Base-by-base conservation (phyloP, 371 early-diverging fungal genomes). In the Thermomucor indicae-seudaticae region DNA sequence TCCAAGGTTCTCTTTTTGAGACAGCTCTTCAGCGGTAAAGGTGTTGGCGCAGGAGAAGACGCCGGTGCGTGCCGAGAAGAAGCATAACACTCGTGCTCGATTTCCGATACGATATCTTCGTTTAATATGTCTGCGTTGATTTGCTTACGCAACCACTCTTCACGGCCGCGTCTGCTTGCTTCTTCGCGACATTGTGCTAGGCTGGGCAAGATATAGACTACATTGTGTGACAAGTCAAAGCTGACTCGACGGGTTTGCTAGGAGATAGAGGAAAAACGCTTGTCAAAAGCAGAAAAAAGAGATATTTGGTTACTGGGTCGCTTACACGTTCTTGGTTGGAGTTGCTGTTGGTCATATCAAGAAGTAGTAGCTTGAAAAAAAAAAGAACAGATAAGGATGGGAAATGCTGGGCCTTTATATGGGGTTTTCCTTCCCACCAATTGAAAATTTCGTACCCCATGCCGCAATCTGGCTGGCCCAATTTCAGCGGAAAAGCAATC, bases 171-270 rank as follows among this genome's bases (percentile, higher is more conserved):
- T 42, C 51, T 38, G 35, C 57, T 62, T 8, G 64, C 61, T 43
- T 55, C 59, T 44, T 65, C 55, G 27, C 61, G 57, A 25, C 64
- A 65, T 45, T 75, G 54, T 48, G 68, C 57, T 16, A 60, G 48
- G 6, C 66, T 57, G 34, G 75, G 75, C n/a, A 75, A 57, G 19
- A 68, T 44, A 51, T 75, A 53, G 6, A 75, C 61, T 5, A 40
- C 54, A 43, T 70, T 75, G 47, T 75, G 75, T 14, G 55, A 55
- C 49, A 75, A 51, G 27, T 75, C 75, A 39, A 75, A 75, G 37
- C 71, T 71, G 11, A 75, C 75, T 51, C 75, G 49, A 28, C 74
- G 68, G 11, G 17, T 17, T 45, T 50, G n/a, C n/a, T n/a, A n/a
- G n/a, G n/a, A n/a, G n/a, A n/a, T n/a, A n/a, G n/a, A n/a, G n/a